A percentile compares a stretch with the other conserved stretches of the same genome.
phyloP scores from a whole-genome alignment of 1,284 basidiomycete species.

The Ustilago hordei region DNA sequence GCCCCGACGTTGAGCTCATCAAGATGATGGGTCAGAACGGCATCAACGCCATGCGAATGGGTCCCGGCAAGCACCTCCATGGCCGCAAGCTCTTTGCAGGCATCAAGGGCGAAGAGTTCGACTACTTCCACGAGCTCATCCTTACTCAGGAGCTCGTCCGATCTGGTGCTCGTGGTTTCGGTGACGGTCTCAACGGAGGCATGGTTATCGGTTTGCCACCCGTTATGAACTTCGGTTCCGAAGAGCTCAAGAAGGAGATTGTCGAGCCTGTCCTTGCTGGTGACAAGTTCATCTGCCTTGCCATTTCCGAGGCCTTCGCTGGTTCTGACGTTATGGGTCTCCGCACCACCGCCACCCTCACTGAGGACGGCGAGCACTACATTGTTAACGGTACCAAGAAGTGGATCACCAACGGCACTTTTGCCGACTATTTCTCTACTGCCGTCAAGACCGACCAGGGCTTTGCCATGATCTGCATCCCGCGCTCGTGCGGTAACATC shows the following conservation, averaged over 20 bases:
- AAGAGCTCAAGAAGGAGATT: constrained; percentile 81
- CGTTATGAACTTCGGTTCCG: constrained; percentile 82
- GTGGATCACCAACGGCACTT: constrained; percentile 93
- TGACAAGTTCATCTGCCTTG: constrained; percentile 84
- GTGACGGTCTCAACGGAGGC: constrained; percentile 70
- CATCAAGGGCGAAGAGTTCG: constrained; percentile 87
- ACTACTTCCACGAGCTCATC: constrained; percentile 84
- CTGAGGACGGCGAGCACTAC: constrained; percentile 79
- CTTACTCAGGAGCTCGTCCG: constrained; percentile 87
- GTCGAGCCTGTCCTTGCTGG: constrained; percentile 84
- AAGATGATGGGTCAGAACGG: constrained; percentile 69
- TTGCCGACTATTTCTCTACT: constrained; percentile 73
- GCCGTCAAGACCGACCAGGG: constrained; percentile 76
- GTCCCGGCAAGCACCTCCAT: constrained; percentile 81
- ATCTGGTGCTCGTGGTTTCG: constrained; percentile 76
- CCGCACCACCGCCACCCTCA: constrained; percentile 82
- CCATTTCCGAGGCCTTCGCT: constrained; percentile 90
- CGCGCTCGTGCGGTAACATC: constrained; percentile 73
- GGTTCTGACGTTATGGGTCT: constrained; percentile 82
- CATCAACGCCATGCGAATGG: constrained; percentile 73
- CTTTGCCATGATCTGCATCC: constrained; percentile 84
- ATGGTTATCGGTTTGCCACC: constrained; percentile 71
- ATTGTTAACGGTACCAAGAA: constrained; percentile 69
- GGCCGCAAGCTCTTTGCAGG: constrained; percentile 85
- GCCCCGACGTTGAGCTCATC: constrained; percentile 71